Conservation (phyloP, 2,329 filamentous ascomycete species). For the Boeremia lycopersici region DNA sequence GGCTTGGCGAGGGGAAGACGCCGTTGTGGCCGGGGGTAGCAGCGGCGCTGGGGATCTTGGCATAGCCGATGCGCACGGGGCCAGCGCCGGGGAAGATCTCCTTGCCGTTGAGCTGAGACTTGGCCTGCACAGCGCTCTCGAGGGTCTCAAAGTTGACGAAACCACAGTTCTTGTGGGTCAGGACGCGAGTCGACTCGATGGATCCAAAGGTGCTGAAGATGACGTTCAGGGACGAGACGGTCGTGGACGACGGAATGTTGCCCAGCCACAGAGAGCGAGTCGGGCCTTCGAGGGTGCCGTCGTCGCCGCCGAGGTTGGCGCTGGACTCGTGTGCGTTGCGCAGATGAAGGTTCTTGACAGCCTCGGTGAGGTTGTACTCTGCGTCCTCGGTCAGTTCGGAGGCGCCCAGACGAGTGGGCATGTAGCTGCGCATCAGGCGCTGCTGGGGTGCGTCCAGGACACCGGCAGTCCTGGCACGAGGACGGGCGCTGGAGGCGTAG, state of each 20-base stretch:
- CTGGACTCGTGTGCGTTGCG: slow-evolving; percentile 61
- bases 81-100: slow-evolving; percentile 98
- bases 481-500: slow-evolving; percentile 79
- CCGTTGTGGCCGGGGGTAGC: slow-evolving; percentile 88
- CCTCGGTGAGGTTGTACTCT: slow-evolving; percentile 80
- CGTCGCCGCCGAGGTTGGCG: slow-evolving; percentile 72
- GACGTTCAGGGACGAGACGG: slow-evolving; percentile 89
- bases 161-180: slow-evolving; percentile 98
- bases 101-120: slow-evolving; percentile 87
- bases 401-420: slow-evolving; percentile 71
- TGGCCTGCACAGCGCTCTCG: slow-evolving; percentile 89
- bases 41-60: slow-evolving; percentile 89
- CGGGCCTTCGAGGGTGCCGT: slow-evolving; percentile 82
- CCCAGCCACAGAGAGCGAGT: slow-evolving; percentile 96
- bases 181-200: slow-evolving; percentile 87
- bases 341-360: slow-evolving; percentile 80
- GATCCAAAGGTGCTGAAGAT: slow-evolving; percentile 94
- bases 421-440: slow-evolving; percentile 70
- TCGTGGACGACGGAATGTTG: slow-evolving; percentile 96
- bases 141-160: slow-evolving; percentile 96
- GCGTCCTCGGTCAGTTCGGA: slow-evolving; percentile 78
- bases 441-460: slow-evolving; percentile 79
- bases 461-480: slow-evolving; percentile 88
- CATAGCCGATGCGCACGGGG: slow-evolving; percentile 93
- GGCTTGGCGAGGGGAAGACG: slow-evolving; percentile 87